Conservation (phyloP, 306 rosid genomes). For the Arachis hypogaea region DNA sequence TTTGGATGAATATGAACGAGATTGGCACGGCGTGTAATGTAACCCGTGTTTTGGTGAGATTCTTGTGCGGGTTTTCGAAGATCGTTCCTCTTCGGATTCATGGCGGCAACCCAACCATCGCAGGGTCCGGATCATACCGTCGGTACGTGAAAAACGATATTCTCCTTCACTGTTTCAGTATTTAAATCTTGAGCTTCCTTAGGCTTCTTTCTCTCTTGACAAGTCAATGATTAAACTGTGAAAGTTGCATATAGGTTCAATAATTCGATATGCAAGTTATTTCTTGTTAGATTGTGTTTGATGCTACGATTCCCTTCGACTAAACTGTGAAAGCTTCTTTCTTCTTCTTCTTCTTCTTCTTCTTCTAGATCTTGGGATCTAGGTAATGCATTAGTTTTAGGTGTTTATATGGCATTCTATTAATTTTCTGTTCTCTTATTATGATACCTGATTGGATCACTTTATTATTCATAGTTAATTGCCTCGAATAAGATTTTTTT, state of each 20-base stretch:
- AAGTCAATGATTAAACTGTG: constrained; percentile 12
- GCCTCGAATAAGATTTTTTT: background rate
- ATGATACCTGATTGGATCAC: constrained; percentile 15
- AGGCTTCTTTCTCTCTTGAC: constrained; percentile 3
- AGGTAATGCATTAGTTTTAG: constrained; percentile 21
- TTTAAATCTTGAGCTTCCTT: constrained; percentile 30
- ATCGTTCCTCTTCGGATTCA: constrained; percentile 58
- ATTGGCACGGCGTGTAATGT: constrained; percentile 34
- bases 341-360: background rate
- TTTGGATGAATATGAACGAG: constrained; percentile 11
- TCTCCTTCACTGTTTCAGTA: constrained; percentile 2
- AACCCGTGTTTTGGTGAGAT: constrained; percentile 40
- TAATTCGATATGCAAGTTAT: constrained; percentile 3
- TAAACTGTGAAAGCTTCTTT: background rate
- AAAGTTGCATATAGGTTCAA: background rate
- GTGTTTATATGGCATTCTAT: constrained; percentile 10
- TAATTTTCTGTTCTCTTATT: background rate
- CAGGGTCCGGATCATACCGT: constrained; percentile 65
- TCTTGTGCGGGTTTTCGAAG: constrained; percentile 38
- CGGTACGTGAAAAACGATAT: constrained; percentile 48
- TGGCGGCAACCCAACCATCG: constrained; percentile 76
- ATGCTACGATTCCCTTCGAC: constrained; percentile 29
- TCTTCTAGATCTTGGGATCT: constrained; percentile 49
- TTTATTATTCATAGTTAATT: constrained; percentile 3
- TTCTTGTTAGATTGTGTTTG: constrained; percentile 15